Evolutionary conservation across 1,284 basidiomycete genomes (phyloP), one percentile per base, ranked within the genome.

Genomic region (Prillingera fragicola): DNA sequence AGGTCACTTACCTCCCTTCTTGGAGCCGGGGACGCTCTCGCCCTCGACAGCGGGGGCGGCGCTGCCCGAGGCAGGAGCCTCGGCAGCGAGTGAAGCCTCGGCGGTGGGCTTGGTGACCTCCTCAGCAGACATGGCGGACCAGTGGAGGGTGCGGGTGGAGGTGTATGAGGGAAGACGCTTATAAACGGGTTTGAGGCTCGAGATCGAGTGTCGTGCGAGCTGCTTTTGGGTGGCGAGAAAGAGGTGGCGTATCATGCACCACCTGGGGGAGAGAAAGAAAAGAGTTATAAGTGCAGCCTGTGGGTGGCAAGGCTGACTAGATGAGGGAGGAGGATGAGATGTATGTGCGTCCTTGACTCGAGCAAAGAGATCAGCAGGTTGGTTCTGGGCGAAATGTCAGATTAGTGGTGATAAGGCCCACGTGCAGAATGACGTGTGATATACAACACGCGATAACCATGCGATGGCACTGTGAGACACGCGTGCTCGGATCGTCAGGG

Each of bases 1-100:
- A 26, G 4, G 22, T 27, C 22, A 53, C 63, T 55, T 39, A 67
- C 63, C 65, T 31, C 56, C 65, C 38, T 57, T 62, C 55, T 69
- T 66, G 22, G 66, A 60, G 12, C 38, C 32, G 41, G 43, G 50
- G 39, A 52, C 45, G 18, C 47, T 48, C 34, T 43, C 50, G 37
- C 43, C 53, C 27, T 52, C 55, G 15, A 33, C 45, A 10, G 39
- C 54, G 18, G 45, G 50, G n/a, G 46, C 34, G 8, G 41, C n/a
- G 7, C 38, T 45, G 10, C 39, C 41, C 9, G 50, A 37, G 32
- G 45, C 24, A 9, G 54, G 43, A 25, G 44, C 34, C 8, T 41
- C 26, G 26, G 45, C 39, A 21, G 54, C 48, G 3, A 55, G 56
- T n/a, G 54, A 48, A 14, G 48, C 54, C 52, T 65, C 56, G 26